Evolutionary conservation across 1,139 yeast species (phyloP).

Genomic region (Eremothecium sinecaudum): DNA sequence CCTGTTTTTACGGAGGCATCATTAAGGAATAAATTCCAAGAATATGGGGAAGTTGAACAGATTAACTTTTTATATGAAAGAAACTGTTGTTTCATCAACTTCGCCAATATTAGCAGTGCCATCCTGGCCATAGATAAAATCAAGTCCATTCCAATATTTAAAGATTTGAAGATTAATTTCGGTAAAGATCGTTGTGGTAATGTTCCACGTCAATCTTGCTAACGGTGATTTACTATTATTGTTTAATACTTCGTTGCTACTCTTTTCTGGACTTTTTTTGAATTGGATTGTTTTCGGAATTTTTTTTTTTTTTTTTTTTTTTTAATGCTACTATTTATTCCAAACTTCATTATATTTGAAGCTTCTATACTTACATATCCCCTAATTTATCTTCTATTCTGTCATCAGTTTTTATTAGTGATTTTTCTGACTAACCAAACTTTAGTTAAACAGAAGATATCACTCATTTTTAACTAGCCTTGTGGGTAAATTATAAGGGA

Average conservation of each 20-base stretch:
- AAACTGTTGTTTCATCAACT: slow-evolving; percentile 87
- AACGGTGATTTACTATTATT: too few species aligned
- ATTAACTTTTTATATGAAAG: slow-evolving; percentile 76
- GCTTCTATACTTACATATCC: too few species aligned
- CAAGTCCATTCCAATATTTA: slow-evolving; percentile 40
- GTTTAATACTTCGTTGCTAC: background rate
- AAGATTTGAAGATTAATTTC: slow-evolving; percentile 58
- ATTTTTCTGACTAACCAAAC: too few species aligned
- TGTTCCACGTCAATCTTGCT: slow-evolving; percentile 33
- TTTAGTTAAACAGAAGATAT: too few species aligned
- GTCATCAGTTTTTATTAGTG: too few species aligned
- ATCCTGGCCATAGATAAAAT: slow-evolving; percentile 72
- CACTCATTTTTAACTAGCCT: too few species aligned
- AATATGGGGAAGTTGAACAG: slow-evolving; percentile 90
- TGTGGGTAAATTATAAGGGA: too few species aligned
- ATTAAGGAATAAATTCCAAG: slow-evolving; percentile 63
- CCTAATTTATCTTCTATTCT: too few species aligned
- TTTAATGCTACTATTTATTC: too few species aligned
- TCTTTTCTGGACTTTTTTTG: background rate
- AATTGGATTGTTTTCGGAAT: too few species aligned
- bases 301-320: too few species aligned
- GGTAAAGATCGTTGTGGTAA: slow-evolving; percentile 96
- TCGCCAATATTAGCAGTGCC: slow-evolving; percentile 78
- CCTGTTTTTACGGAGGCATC: slow-evolving; percentile 38
- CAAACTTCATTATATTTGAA: too few species aligned